Evolutionary conservation across 1,284 basidiomycete genomes (phyloP), one percentile per base, ranked within the genome.

Genomic region (Cutaneotrichosporon sp.): DNA sequence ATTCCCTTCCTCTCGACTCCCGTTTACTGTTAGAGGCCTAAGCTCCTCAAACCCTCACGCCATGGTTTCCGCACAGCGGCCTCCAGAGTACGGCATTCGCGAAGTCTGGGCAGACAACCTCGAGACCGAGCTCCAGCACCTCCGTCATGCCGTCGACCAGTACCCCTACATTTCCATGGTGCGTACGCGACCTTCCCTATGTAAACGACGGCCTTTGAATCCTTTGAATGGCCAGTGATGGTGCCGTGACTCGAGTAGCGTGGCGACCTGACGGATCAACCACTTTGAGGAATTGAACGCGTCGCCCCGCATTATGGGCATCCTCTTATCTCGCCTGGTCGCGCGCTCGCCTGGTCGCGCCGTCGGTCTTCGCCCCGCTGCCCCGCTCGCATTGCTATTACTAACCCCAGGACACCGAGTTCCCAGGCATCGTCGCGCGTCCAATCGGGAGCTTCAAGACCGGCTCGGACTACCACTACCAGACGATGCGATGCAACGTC

Each of bases 401-500:
- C 62, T 53, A 16, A 58, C 63, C 16, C 32, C 76, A 96, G 93
- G 96, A 99, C 79, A 98, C 97, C 67, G 97, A 99, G 81, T 99
- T 99, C 78, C 96, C 96, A 32, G 97, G 97, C 10, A 96, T 98
- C 57, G 96, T 99, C 50, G 97, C 96, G 10, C 86, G 97, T 21
- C 96, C 97, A 14, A 97, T 99, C 77, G 96, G 96, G 14, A 86
- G 88, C 46, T 99, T 97, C 85, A 94, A 93, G 80, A 96, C 94
- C 0, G 93, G 92, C 13, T 93, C 93, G 18, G 96, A 99, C 81
- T 98, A 98, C 76, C 96, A 99, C 82, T 99, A 97, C 81, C 96
- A 99, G 81, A 99, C 97, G 5, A 94, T 99, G 89, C 88, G 96
- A 69, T 95, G 92, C 83, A 99, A 99, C 80, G 97, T 99, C 74